Evolutionary conservation across 2,329 filamentous ascomycete genomes (phyloP), one percentile per base, ranked within the genome.

Genomic region (Colletotrichum navitas): DNA sequence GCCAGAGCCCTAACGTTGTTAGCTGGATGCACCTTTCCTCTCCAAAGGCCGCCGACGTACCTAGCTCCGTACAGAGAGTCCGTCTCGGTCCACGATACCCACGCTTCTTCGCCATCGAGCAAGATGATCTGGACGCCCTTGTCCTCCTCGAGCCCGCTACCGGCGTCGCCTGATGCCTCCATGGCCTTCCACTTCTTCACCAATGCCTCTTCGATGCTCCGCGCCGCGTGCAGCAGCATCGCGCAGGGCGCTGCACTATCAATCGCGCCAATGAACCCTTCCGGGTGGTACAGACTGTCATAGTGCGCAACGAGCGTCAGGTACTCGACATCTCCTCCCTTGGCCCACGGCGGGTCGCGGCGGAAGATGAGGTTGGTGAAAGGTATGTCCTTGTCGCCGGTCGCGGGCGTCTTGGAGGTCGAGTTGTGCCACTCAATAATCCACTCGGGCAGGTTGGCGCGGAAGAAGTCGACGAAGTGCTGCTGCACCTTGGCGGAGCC

Each of bases 201-300:
- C 79, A 98, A 83, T 2, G 93, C 94, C 1, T 84, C 86, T 77
- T 98, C 95, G 56, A 99, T 89, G 74, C 90, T 93, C 75, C 91
- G 87, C 73, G 95, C 93, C 16, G 92, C 90, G 79, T 97, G 93
- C 89, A 99, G 88, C 70, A 99, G 86, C 87, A 98, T 94, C 0
- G 96, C 96, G 81, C 95, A 98, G 12, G 96, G 95, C 24, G 93
- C 96, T 1, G 96, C 96, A 76, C 94, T 97, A 79, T 99, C 96
- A 18, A 90, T 97, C 0, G 95, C 96, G 0, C 96, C 96, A 70
- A 99, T 93, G 80, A 99, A 99, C 0, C 94, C 95, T 72, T 91
- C 84, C 0, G 95, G 95, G 34, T 85, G 85, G 69, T 92, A 87
- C 82, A 97, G 93, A 79, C 91, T 95, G 77, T 99, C 96, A 80